phyloP scores from a whole-genome alignment of 1,284 basidiomycete species.

The Hypsizygus ulmarius region DNA sequence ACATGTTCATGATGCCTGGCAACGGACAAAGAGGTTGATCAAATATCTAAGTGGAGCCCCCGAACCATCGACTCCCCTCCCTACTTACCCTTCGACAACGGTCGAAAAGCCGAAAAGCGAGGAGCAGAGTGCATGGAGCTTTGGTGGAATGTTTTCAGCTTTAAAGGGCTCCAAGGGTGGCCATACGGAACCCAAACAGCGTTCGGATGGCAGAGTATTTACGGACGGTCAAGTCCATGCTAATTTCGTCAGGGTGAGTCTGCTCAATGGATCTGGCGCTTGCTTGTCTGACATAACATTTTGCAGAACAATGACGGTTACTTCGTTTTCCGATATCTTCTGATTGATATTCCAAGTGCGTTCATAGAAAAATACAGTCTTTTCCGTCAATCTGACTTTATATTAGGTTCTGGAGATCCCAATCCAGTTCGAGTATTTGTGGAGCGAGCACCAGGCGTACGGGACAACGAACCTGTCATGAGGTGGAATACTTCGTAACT shows the following conservation, averaged over 20 bases:
- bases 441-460: constrained; percentile 60
- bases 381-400: constrained; percentile 7
- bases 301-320: constrained; percentile 69
- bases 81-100: constrained; percentile 29
- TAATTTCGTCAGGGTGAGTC: constrained; percentile 66
- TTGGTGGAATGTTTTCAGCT: constrained; percentile 69
- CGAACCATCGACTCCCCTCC: constrained; percentile 33
- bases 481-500: constrained; percentile 46
- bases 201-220: constrained; percentile 45
- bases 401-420: constrained; percentile 57
- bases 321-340: constrained; percentile 73
- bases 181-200: constrained; percentile 29
- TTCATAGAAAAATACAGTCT: constrained; percentile 15
- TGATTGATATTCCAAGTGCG: constrained; percentile 78
- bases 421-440: constrained; percentile 71
- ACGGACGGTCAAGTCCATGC: constrained; percentile 79
- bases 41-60: constrained; percentile 67
- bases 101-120: constrained; percentile 33
- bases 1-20: constrained; percentile 36
- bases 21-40: constrained; percentile 55
- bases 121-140: constrained; percentile 45
- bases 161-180: constrained; percentile 45
- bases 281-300: constrained; percentile 13
- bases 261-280: constrained; percentile 4
- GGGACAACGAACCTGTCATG: constrained; percentile 70